Evolutionary conservation across 306 rosid genomes (phyloP).

Genomic region (Lagenaria siceraria): DNA sequence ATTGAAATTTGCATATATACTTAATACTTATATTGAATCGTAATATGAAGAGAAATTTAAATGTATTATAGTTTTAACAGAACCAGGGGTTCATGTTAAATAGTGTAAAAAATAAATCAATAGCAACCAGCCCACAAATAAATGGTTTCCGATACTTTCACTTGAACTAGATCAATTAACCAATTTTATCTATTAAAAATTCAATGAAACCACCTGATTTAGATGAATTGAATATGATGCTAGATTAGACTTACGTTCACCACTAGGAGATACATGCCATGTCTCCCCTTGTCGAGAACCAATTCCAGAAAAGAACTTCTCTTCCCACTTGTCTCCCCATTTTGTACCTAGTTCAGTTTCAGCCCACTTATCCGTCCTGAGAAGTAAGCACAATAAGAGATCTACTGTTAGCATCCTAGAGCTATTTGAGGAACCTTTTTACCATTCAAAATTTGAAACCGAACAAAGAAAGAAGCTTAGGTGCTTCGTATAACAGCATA

Average conservation of each 20-base stretch:
- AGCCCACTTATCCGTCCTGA: slow-evolving; percentile 99
- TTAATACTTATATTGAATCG: neutral
- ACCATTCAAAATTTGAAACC: neutral
- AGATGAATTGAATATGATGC: neutral
- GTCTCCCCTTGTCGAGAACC: slow-evolving; percentile 98
- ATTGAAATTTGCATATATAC: neutral
- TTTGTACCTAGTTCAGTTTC: slow-evolving; percentile 92
- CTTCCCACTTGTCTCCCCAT: slow-evolving; percentile 99
- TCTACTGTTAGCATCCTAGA: neutral
- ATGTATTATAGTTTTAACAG: neutral
- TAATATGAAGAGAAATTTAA: neutral
- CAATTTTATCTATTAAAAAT: neutral
- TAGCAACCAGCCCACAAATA: neutral
- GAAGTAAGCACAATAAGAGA: neutral
- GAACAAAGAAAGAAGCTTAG: neutral
- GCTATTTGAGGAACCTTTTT: neutral
- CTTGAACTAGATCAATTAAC: neutral
- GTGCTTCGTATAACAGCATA: neutral
- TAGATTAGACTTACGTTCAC: slow-evolving; percentile 56
- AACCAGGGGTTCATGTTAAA: neutral
- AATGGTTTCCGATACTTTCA: neutral
- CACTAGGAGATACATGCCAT: slow-evolving; percentile 82
- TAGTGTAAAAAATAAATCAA: neutral
- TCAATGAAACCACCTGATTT: neutral
- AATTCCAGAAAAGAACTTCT: slow-evolving; percentile 79